A percentile compares a stretch with the other conserved stretches of the same genome.
phyloP scores from a whole-genome alignment of 2,329 filamentous ascomycete genomes.

The Xylariaceae sp. region DNA sequence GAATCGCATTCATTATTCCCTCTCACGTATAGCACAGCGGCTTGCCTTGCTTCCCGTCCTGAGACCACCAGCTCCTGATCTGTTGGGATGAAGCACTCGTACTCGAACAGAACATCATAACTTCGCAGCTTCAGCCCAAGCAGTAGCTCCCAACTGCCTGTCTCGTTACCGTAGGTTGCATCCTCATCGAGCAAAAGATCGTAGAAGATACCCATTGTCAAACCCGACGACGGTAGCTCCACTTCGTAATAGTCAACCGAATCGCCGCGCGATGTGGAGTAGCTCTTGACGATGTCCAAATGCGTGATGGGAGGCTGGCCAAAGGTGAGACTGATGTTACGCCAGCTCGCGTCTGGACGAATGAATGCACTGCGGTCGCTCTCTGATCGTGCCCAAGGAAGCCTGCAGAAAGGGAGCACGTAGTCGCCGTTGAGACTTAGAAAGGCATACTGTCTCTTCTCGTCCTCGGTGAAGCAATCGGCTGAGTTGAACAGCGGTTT shows the following conservation, averaged over 20 bases:
- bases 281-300: conserved; percentile 24
- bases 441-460: conserved; percentile 12
- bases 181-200: conserved; percentile 26
- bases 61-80: conserved; percentile 24
- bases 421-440: conserved; percentile 24
- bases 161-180: conserved; percentile 22
- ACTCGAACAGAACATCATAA: conserved; percentile 24
- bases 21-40: conserved; percentile 27
- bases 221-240: conserved; percentile 21
- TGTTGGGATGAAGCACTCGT: conserved; percentile 26
- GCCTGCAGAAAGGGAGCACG: conserved; percentile 26
- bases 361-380: conserved; percentile 14
- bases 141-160: conserved; percentile 27
- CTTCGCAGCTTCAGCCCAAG: conserved; percentile 23
- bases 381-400: conserved; percentile 21
- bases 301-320: conserved; percentile 28
- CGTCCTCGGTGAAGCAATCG: conserved; percentile 19
- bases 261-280: conserved; percentile 15
- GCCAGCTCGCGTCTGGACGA: conserved; percentile 29
- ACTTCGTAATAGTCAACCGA: conserved; percentile 25
- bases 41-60: conserved; percentile 18
- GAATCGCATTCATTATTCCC: conserved; percentile 12
- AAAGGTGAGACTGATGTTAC: conserved; percentile 23
- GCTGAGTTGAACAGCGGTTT: conserved; percentile 22
- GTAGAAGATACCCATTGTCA: conserved; percentile 30